Base-by-base conservation (phyloP, 1,284 basidiomycete genomes). In the Tetrapyrgos nigripes region DNA sequence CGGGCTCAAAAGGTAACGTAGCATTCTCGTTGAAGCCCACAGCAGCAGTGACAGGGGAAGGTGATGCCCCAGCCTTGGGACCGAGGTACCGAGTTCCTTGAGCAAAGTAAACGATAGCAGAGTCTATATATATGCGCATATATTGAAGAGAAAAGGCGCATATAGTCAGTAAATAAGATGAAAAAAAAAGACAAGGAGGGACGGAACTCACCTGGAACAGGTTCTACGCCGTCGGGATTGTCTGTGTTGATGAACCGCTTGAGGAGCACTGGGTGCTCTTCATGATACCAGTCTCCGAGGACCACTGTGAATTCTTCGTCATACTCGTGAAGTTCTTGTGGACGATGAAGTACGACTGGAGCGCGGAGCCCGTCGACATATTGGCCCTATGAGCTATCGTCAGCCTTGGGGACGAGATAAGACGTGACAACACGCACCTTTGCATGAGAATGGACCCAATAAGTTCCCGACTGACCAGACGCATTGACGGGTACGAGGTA, bases 231-330 rank as follows among this genome's bases (percentile, higher is more conserved):
- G 24, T 85, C 85, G 1, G 94, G 93, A 71, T 96, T 91, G 14
- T 80, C 73, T 50, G 85, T 85, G 72, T 76, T 91, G 72, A 97
- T 78, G 76, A 97, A 98, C 44, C 85, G 74, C 50, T 86, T 76
- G 40, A 91, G 60, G 46, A 96, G 81, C 4, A 76, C 78, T 1
- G 76, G 55, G 65, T 95, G 92, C 72, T 94, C 80, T 5, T 87
- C 70, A 70, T 96, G 92, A 69, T 92, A 95, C 93, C 93, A 96
- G 71, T 96, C 93, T 10, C 85, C 83, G 1, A 97, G 78, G 50
- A 95, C 75, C 62, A 98, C 79, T 13, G 92, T 96, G 76, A 87
- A 96, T 67, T 98, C 97, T 45, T 92, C 94, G 74, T 98, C 96
- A 75, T 98, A 98, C 1, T 79, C 66, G 71, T 89, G 83, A 1